A percentile compares a stretch with the other conserved stretches of the same genome.
phyloP scores from a whole-genome alignment of 148 eudicot genomes.

The Nepenthes gracilis region DNA sequence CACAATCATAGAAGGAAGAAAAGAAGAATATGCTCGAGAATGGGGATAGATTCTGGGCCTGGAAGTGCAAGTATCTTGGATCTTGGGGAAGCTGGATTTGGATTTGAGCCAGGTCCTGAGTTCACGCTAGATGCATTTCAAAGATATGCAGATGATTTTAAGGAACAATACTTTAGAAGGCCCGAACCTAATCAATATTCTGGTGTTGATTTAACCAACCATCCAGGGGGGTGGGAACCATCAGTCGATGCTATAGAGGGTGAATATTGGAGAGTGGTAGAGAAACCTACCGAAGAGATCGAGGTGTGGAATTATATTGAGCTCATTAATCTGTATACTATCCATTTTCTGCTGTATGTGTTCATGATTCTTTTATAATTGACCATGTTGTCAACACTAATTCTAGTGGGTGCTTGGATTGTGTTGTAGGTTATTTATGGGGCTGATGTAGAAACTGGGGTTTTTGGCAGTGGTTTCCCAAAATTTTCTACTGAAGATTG shows the following conservation, averaged over 20 bases:
- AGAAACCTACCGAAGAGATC: slow-evolving; percentile 92
- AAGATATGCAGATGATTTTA: slow-evolving; percentile 80
- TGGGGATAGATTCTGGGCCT: slow-evolving; percentile 37
- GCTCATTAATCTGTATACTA: neutral
- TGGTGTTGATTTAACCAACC: neutral
- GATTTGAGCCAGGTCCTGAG: slow-evolving; percentile 96
- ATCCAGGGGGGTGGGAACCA: slow-evolving; percentile 36
- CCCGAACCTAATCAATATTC: neutral
- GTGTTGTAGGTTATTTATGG: slow-evolving; percentile 84
- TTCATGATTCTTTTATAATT: neutral
- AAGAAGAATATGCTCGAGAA: slow-evolving; percentile 61
- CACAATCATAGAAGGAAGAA: slow-evolving; percentile 51
- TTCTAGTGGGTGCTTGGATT: neutral
- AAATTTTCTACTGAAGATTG: slow-evolving; percentile 34
- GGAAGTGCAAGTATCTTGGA: slow-evolving; percentile 22
- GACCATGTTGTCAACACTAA: neutral
- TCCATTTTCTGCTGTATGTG: neutral
- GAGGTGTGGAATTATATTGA: slow-evolving; percentile 47
- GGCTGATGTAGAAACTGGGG: slow-evolving; percentile 94
- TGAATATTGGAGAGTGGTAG: slow-evolving; percentile 97
- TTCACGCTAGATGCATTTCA: slow-evolving; percentile 81
- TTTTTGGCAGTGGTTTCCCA: slow-evolving; percentile 95
- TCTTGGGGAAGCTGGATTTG: slow-evolving; percentile 36
- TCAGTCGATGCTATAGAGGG: slow-evolving; percentile 83
- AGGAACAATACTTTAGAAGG: slow-evolving; percentile 48